phyloP scores from a whole-genome alignment of 805 yeast genomes.

The Sporopachydermia lactativora region DNA sequence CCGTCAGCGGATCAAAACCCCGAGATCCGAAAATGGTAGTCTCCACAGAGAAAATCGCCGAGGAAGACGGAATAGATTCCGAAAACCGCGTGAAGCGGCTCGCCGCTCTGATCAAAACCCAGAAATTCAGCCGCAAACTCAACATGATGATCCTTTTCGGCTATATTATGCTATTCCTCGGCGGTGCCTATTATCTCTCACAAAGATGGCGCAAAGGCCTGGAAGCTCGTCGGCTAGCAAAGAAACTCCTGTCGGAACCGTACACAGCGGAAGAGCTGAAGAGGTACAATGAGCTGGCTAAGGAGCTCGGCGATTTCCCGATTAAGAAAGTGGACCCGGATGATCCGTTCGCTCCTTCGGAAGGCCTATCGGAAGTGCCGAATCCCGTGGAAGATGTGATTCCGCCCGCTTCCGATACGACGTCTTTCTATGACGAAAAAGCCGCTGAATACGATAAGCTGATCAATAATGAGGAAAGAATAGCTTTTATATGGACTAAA shows the following conservation, averaged over 20 bases:
- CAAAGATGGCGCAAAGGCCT: slow-evolving; percentile 52
- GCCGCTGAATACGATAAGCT: slow-evolving; percentile 75
- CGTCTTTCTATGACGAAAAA: slow-evolving; percentile 58
- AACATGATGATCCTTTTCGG: slow-evolving; percentile 51
- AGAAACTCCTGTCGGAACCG: slow-evolving; percentile 24
- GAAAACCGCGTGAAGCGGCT: slow-evolving; percentile 27
- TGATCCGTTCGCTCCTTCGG: too few species aligned
- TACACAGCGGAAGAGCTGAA: slow-evolving; percentile 35
- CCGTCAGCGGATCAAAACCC: too few species aligned
- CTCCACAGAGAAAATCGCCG: too few species aligned
- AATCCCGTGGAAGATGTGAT: slow-evolving; percentile 25
- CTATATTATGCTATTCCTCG: slow-evolving; percentile 38
- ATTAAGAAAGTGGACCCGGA: slow-evolving; percentile 8
- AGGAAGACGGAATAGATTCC: slow-evolving; percentile 21
- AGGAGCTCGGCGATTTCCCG: slow-evolving; percentile 7
- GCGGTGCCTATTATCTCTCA: slow-evolving; percentile 52
- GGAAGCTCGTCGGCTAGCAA: slow-evolving; percentile 32
- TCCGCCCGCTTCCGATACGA: slow-evolving; percentile 67
- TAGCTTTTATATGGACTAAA: slow-evolving; percentile 44
- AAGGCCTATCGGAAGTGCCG: slow-evolving; percentile 5
- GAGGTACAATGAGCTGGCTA: slow-evolving; percentile 41
- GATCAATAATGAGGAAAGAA: slow-evolving; percentile 60
- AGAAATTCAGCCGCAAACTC: slow-evolving; percentile 44
- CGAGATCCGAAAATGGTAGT: too few species aligned
- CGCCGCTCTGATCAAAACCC: slow-evolving; percentile 40